Conservation (phyloP, 2,329 filamentous ascomycete genomes). For the Fusarium circinatum region DNA sequence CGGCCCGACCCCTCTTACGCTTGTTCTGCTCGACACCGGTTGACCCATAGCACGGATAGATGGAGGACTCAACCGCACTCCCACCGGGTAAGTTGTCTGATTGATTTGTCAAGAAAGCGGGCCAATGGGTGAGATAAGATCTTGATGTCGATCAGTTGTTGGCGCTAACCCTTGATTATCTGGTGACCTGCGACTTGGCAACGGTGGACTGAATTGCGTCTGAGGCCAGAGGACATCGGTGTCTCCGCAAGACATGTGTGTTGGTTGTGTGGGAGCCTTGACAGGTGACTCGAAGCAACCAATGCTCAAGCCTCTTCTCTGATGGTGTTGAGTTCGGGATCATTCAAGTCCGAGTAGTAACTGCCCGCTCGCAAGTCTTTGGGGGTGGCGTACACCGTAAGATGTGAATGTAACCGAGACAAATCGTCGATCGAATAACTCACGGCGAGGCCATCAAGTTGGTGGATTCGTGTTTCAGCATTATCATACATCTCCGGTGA, state of each 20-base stretch:
- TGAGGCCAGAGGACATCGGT: slow-evolving; percentile 29
- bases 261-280: slow-evolving; percentile 4
- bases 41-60: not conserved
- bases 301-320: not conserved
- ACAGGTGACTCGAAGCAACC: slow-evolving; percentile 11
- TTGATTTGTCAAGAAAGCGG: slow-evolving; percentile 14
- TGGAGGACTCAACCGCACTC: not conserved
- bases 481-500: not conserved
- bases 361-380: not conserved
- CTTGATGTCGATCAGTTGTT: slow-evolving; percentile 31
- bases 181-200: slow-evolving; percentile 12
- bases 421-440: slow-evolving; percentile 15
- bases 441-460: slow-evolving; percentile 2
- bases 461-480: not conserved
- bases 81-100: slow-evolving; percentile 8
- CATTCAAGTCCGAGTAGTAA: not conserved
- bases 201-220: not conserved
- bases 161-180: slow-evolving; percentile 30
- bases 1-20: slow-evolving; percentile 25
- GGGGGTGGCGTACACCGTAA: slow-evolving; percentile 17
- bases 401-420: slow-evolving; percentile 16
- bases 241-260: slow-evolving; percentile 3
- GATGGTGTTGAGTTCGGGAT: slow-evolving; percentile 3
- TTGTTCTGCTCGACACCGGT: slow-evolving; percentile 20
- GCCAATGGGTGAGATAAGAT: slow-evolving; percentile 20